Base-by-base conservation (phyloP, 2,329 filamentous ascomycete genomes). In the Verticillium longisporum region DNA sequence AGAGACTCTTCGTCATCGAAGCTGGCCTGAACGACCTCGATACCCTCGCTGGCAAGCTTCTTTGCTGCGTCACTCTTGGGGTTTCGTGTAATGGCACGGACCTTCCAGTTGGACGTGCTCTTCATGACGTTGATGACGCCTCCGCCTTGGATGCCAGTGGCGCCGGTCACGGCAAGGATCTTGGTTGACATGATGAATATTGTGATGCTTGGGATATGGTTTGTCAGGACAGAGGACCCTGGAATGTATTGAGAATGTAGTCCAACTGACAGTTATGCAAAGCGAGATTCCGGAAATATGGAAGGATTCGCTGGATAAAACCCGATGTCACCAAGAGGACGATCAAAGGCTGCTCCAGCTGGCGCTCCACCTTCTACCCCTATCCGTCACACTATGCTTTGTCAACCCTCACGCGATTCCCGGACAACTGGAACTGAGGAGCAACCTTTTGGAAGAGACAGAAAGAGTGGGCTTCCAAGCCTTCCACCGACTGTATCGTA, bases 1-100 rank as follows among this genome's bases (percentile, higher is more conserved):
- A 83, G 72, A 15, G 72, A 72, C 3, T 65, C 64, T 2, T 71
- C 67, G 56, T 80, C 75, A 61, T 78, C 73, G 38, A 81, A 68
- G 37, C 83, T 74, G 2, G 71, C 71, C 61, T 69, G 66, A 26
- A 72, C 65, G 4, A 74, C 65, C 21, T 74, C 68, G 11, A 71
- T 69, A 2, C 69, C 71, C 2, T 67, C 62, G 2, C 61, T 59
- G 1, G 63, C 55, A 21, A 74, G 64, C 0, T 61, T 62, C 56
- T 71, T 71, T 59, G 70, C 68, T 37, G 70, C 69, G 5, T 66
- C 66, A 14, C 69, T 70, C 0, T 63, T 63, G 14, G 68, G 63
- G 53, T 69, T 69, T 1, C 72, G 67, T n/a, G 72, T 72, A 33
- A 72, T 68, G 3, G 65, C 72, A 2, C 72, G 65, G 7, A 74